phyloP scores from a whole-genome alignment of 768 basidiomycete species.

The Lepiota venenata region DNA sequence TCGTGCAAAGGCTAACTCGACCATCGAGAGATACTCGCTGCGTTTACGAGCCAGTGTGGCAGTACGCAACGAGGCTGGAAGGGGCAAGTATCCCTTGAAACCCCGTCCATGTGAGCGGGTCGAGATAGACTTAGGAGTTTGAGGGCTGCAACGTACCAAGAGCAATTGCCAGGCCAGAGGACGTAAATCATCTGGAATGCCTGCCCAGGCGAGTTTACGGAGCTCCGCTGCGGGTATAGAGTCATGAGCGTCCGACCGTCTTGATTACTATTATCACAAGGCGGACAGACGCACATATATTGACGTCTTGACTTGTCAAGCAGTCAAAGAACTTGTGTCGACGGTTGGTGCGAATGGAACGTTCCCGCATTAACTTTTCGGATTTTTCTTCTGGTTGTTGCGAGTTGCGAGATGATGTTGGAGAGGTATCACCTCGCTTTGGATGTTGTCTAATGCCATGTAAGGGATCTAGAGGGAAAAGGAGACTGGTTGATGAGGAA shows the following conservation, averaged over 20 bases:
- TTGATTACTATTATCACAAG: not conserved
- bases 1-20: constrained; percentile 84
- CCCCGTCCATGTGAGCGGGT: constrained; percentile 5
- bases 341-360: constrained; percentile 75
- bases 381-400: constrained; percentile 36
- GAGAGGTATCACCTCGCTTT: constrained; percentile 34
- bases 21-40: constrained; percentile 86
- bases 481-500: constrained; percentile 24
- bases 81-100: constrained; percentile 84
- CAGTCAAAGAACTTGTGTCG: constrained; percentile 82
- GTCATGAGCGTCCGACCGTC: constrained; percentile 9
- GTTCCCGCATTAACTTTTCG: constrained; percentile 66
- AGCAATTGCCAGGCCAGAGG: constrained; percentile 94
- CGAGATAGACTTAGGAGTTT: constrained; percentile 1
- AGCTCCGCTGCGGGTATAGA: constrained; percentile 56
- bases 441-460: constrained; percentile 46
- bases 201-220: constrained; percentile 92
- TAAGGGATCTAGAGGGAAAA: constrained; percentile 49
- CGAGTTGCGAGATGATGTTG: constrained; percentile 20
- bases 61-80: constrained; percentile 71
- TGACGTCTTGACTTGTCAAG: constrained; percentile 70
- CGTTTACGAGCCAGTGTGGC: constrained; percentile 86
- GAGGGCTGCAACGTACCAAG: constrained; percentile 53
- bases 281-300: constrained; percentile 59
- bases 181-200: constrained; percentile 83